phyloP scores from a whole-genome alignment of 768 basidiomycete genomes.

The Punctularia strigosozonata region DNA sequence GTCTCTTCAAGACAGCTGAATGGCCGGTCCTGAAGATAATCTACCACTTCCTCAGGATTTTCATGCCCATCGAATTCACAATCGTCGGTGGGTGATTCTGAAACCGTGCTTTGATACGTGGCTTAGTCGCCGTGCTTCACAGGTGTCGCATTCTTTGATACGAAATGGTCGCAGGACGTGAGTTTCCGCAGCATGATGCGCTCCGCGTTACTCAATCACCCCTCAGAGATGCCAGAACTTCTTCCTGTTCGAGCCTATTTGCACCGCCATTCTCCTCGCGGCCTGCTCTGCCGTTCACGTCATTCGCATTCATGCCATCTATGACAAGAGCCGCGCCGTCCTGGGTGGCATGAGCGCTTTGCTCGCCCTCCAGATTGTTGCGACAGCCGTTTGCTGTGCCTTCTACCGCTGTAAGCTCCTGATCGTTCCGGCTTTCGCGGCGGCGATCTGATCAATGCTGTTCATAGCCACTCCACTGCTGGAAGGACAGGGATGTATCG shows the following conservation, averaged over 20 bases:
- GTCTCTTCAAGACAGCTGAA: slow-evolving; percentile 43
- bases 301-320: slow-evolving; percentile 71
- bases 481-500: slow-evolving; percentile 77
- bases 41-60: slow-evolving; percentile 61
- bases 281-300: slow-evolving; percentile 62
- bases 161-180: slow-evolving; percentile 47
- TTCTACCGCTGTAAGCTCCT: slow-evolving; percentile 58
- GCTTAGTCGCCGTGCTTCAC: background rate
- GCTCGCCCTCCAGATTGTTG: slow-evolving; percentile 54
- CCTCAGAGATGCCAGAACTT: slow-evolving; percentile 50
- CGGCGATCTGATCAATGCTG: background rate
- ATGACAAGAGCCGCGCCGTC: slow-evolving; percentile 48
- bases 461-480: slow-evolving; percentile 50
- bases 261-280: slow-evolving; percentile 72
- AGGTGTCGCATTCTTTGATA: slow-evolving; percentile 82
- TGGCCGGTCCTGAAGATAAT: slow-evolving; percentile 75
- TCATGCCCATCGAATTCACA: slow-evolving; percentile 74
- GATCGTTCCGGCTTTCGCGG: background rate
- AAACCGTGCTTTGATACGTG: slow-evolving; percentile 2
- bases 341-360: slow-evolving; percentile 45
- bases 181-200: slow-evolving; percentile 8
- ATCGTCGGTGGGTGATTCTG: slow-evolving; percentile 42
- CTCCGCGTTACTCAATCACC: background rate
- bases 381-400: slow-evolving; percentile 63
- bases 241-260: slow-evolving; percentile 80